phyloP scores from a whole-genome alignment of 768 basidiomycete species.

The Tubosaeta sp. region DNA sequence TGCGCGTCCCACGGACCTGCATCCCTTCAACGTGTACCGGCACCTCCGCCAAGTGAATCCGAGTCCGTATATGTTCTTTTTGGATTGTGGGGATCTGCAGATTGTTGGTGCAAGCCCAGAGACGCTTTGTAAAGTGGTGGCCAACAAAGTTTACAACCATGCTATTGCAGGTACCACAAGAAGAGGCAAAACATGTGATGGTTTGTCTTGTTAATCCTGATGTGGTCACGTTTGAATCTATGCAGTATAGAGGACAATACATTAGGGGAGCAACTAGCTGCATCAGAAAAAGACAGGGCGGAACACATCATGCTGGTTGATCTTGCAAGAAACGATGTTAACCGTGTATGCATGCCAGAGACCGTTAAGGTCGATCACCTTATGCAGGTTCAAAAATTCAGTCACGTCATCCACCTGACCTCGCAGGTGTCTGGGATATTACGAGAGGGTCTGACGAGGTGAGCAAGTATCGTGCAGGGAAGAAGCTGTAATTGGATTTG shows the following conservation, averaged over 20 bases:
- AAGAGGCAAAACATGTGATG: slow-evolving; percentile 81
- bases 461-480: slow-evolving; percentile 6
- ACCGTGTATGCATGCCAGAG: slow-evolving; percentile 90
- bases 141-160: slow-evolving; percentile 91
- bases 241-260: slow-evolving; percentile 74
- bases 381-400: slow-evolving; percentile 92
- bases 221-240: slow-evolving; percentile 5
- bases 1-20: slow-evolving; percentile 76
- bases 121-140: slow-evolving; percentile 93
- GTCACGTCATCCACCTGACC: slow-evolving; percentile 96
- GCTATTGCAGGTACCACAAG: slow-evolving; percentile 95
- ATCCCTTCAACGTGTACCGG: slow-evolving; percentile 97
- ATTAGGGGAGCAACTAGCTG: slow-evolving; percentile 67
- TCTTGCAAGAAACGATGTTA: slow-evolving; percentile 96
- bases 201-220: slow-evolving; percentile 39
- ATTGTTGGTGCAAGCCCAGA: slow-evolving; percentile 98
- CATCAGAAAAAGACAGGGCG: slow-evolving; percentile 92
- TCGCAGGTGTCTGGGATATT: slow-evolving; percentile 89
- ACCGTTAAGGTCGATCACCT: slow-evolving; percentile 96
- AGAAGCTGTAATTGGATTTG: slow-evolving; percentile 3
- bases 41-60: slow-evolving; percentile 93
- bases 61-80: slow-evolving; percentile 98
- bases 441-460: slow-evolving; percentile 83
- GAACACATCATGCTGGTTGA: slow-evolving; percentile 99
- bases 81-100: slow-evolving; percentile 91